Base-by-base conservation (phyloP, 208 protist species). In the Acanthamoeba castellanii region DNA sequence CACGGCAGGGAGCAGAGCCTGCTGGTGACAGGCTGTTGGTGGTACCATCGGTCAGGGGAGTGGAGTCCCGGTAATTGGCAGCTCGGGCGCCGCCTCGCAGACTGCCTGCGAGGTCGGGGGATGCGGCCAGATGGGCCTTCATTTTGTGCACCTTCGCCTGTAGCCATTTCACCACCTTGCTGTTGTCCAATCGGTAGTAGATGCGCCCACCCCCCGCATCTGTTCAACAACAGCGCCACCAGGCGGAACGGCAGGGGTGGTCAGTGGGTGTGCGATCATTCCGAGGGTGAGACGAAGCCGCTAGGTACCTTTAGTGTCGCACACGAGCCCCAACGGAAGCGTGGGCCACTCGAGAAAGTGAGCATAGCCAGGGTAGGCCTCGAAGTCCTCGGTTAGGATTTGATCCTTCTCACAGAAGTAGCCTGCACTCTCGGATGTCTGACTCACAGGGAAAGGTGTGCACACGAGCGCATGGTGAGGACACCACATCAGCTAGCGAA, bases 341-440 rank as follows among this genome's bases (percentile, higher is more conserved):
- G n/a, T n/a, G 7, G 85, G 85, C 52, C 52, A 91, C n/a, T 72
- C 34, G 7, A 91, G 25, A 50, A 91, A 72, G 18, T 45, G 47
- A 11, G n/a, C 34, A n/a, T 91, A 91, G 85, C 57, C 85, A 55
- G 85, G 85, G 25, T 74, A 64, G n/a, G 52, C 32, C 25, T 91
- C 61, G 7, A 47, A 47, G 32, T 91, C 85, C 32, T 91, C 85
- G 11, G 61, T 72, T 0, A 91, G 42, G 25, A 91, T 91, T 22
- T 91, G 85, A 22, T 91, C 85, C 22, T 70, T 7, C 32, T 64
- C 61, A n/a, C 85, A 91, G 61, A 52, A 91, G 30, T 91, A 91
- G 27, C 85, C 85, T 14, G 61, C 85, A 32, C 42, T 91, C 55
- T 91, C 85, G 9, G 85, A 52, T 1, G 34, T 91, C 85, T 91